Evolutionary conservation across 2,329 filamentous ascomycete genomes (phyloP), one percentile per base, ranked within the genome.

Genomic region (Neonectria coccinea): DNA sequence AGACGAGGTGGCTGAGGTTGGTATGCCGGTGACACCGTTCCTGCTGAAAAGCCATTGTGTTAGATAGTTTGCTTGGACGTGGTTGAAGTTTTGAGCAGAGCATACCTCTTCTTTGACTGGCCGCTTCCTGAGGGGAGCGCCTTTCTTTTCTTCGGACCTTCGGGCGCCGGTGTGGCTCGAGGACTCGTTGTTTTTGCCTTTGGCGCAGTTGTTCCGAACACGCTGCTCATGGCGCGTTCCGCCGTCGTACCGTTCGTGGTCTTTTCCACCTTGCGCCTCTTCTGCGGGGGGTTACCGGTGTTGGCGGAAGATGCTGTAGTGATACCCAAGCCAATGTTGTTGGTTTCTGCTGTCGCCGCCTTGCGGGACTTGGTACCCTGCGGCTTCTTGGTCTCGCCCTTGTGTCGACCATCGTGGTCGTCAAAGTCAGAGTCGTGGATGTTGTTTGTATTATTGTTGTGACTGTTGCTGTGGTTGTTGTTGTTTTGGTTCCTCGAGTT

Each of bases 221-320:
- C 86, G 10, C 80, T 80, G 75, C 88, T 91, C 77, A 91, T 82
- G n/a, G 90, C 88, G 64, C 91, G 88, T 74, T 94, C 92, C 83
- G 90, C 88, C 4, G 82, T 77, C 31, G 79, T 81, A 42, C 83
- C 83, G 65, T 83, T 83, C 14, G 81, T 76, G 10, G 84, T 79
- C 72, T 92, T 92, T 72, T 97, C 93, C 2, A 92, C 89, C 80
- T 94, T 97, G 69, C 94, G 89, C 73, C 93, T 87, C 81, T 97
- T 97, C 25, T 85, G 82, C 2, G 89, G 84, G 12, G 89, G 84
- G 29, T 86, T 84, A 22, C 84, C 81, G 67, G 85, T 87, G 18
- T 85, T 87, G 20, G 83, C 78, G 5, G 81, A 74, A 33, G 81
- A 74, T 10, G 85, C 84, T 65, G 88, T 86, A 52, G 87, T 84